A percentile compares a stretch with the other conserved stretches of the same genome.
Evolutionary conservation across 2,329 filamentous ascomycete genomes (phyloP).

Genomic region (Ophiostoma triangulosporum): DNA sequence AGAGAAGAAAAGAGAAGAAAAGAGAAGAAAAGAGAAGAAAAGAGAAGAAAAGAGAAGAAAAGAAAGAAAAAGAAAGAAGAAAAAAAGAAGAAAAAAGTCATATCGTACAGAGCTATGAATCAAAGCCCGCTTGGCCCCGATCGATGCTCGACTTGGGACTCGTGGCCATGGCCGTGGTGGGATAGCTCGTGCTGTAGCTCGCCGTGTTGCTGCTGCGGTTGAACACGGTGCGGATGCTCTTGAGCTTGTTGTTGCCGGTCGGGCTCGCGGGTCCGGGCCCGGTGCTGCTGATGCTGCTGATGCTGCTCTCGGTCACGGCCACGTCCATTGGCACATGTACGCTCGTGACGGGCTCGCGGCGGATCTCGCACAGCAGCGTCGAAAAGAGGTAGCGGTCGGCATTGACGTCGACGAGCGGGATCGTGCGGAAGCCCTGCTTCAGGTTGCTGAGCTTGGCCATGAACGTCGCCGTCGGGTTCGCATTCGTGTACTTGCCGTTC

Average conservation of each 20-base stretch:
- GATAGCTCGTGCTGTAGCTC: background rate
- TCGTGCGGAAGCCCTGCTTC: slow-evolving; percentile 81
- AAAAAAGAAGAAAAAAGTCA: background rate
- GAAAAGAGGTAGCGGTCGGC: slow-evolving; percentile 93
- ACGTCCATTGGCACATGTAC: slow-evolving; percentile 35
- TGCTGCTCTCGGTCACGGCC: slow-evolving; percentile 22
- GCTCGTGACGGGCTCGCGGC: slow-evolving; percentile 44
- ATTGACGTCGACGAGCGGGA: slow-evolving; percentile 76
- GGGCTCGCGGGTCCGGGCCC: slow-evolving; percentile 17
- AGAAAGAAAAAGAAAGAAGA: background rate
- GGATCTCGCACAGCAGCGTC: slow-evolving; percentile 81
- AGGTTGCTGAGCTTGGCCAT: slow-evolving; percentile 84
- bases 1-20: background rate
- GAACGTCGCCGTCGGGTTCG: slow-evolving; percentile 61
- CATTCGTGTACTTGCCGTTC: slow-evolving; percentile 57
- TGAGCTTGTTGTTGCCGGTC: slow-evolving; percentile 34
- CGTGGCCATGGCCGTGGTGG: slow-evolving; percentile 15
- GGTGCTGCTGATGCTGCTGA: slow-evolving; percentile 11
- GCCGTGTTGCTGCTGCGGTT: slow-evolving; percentile 31
- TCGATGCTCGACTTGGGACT: slow-evolving; percentile 38
- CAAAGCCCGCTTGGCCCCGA: slow-evolving; percentile 8
- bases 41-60: background rate
- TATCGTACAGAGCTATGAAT: background rate
- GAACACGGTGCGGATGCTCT: slow-evolving; percentile 36
- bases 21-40: background rate